Conservation (phyloP, 768 basidiomycete genomes). For the Amanita phalloides region DNA sequence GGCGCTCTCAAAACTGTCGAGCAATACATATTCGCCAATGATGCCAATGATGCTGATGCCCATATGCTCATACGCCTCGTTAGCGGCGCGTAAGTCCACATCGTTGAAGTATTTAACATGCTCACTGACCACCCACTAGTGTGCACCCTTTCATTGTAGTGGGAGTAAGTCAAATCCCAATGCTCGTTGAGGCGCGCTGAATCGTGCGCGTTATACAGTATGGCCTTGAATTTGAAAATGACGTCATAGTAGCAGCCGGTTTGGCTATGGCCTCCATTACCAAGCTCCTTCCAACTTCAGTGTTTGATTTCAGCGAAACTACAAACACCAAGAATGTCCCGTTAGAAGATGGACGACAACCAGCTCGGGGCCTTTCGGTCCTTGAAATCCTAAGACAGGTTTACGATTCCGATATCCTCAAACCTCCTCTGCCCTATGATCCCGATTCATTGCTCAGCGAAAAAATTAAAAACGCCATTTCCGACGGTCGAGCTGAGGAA, state of each 20-base stretch:
- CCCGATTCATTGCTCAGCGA: conserved; percentile 28
- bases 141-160: conserved; percentile 46
- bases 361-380: conserved; percentile 24
- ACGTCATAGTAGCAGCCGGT: conserved; percentile 39
- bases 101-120: neutral
- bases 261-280: conserved; percentile 42
- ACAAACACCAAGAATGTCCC: neutral
- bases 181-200: neutral
- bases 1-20: conserved; percentile 33
- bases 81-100: conserved; percentile 21
- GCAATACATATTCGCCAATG: conserved; percentile 31
- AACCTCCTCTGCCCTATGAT: conserved; percentile 42
- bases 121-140: conserved; percentile 15
- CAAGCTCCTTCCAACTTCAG: conserved; percentile 14
- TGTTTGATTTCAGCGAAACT: conserved; percentile 19
- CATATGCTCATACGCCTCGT: conserved; percentile 25
- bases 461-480: conserved; percentile 22
- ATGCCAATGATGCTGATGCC: conserved; percentile 21
- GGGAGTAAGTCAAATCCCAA: conserved; percentile 30
- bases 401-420: conserved; percentile 37
- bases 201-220: conserved; percentile 21
- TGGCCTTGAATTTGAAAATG: conserved; percentile 40
- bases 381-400: conserved; percentile 39
- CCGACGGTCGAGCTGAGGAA: conserved; percentile 29
- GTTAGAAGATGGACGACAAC: conserved; percentile 3